Conservation (phyloP, 352 stramenopile genomes). For the Globisporangium takayamanum region DNA sequence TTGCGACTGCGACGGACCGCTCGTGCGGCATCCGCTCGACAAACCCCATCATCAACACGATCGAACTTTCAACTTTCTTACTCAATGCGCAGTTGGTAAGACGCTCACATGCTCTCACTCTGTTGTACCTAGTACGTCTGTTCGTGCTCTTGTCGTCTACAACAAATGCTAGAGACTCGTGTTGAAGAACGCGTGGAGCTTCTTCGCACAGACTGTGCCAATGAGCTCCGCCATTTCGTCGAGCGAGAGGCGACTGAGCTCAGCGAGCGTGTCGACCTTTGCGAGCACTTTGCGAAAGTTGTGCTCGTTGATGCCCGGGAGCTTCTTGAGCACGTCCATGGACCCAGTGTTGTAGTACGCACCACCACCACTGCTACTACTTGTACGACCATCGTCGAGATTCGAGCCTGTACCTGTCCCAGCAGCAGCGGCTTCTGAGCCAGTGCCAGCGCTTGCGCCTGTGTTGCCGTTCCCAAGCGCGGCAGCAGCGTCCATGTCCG, state of each 20-base stretch:
- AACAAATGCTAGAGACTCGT: conserved; percentile 28
- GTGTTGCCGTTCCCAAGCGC: conserved; percentile 43
- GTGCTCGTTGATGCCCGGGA: conserved; percentile 94
- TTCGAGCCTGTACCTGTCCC: background rate
- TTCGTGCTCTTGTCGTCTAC: background rate
- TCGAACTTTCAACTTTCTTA: background rate
- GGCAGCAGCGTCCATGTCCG: conserved; percentile 66
- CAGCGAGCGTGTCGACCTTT: conserved; percentile 63
- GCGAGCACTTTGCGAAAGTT: conserved; percentile 85
- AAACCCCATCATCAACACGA: too few species aligned
- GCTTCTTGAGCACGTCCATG: conserved; percentile 91
- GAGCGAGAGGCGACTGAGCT: conserved; percentile 61
- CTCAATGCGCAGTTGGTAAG: too few species aligned
- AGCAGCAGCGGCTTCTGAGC: conserved; percentile 2
- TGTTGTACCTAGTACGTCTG: too few species aligned
- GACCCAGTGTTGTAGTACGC: conserved; percentile 87
- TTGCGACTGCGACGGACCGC: background rate
- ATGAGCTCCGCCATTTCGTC: conserved; percentile 62
- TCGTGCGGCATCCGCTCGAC: too few species aligned
- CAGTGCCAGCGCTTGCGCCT: conserved; percentile 11
- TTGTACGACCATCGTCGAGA: background rate
- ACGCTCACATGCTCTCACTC: too few species aligned
- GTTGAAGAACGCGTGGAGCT: conserved; percentile 82
- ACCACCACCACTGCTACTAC: conserved; percentile 21
- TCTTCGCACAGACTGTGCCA: conserved; percentile 66